phyloP scores from a whole-genome alignment of 768 basidiomycete species.

The Naganishia vaughanmartiniae region DNA sequence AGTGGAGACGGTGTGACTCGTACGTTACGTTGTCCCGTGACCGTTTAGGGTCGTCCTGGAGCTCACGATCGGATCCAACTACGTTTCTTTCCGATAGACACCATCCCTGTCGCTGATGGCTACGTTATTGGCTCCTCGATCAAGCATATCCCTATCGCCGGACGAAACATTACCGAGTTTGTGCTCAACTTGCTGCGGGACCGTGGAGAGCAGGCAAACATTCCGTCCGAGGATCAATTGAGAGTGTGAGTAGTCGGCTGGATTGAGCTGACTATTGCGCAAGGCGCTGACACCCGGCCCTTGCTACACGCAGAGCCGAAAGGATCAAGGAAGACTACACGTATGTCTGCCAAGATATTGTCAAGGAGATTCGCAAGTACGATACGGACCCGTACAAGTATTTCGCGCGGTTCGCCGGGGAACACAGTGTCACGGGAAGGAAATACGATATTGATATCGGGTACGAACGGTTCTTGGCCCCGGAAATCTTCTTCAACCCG shows the following conservation, averaged over 20 bases:
- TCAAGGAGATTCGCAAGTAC: conserved; percentile 97
- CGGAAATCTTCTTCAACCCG: conserved; percentile 99
- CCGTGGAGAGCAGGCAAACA: conserved; percentile 82
- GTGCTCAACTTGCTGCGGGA: conserved; percentile 94
- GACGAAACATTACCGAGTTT: conserved; percentile 93
- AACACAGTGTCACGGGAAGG: conserved; percentile 86
- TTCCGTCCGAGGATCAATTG: conserved; percentile 92
- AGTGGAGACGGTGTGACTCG: conserved; percentile 98
- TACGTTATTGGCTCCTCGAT: conserved; percentile 99
- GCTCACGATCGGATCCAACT: no score
- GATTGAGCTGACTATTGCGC: not conserved
- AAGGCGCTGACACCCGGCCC: not conserved
- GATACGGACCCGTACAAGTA: conserved; percentile 92
- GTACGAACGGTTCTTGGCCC: conserved; percentile 97
- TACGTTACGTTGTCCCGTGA: conserved; percentile 41
- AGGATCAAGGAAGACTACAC: conserved; percentile 98
- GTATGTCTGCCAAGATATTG: conserved; percentile 98
- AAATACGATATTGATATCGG: conserved; percentile 94
- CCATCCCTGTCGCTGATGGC: conserved; percentile 85
- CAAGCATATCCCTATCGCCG: conserved; percentile 98
- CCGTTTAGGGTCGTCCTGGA: no score
- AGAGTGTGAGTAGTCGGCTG: conserved; percentile 57
- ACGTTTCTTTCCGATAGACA: conserved; percentile 56
- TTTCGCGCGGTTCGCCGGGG: conserved; percentile 89
- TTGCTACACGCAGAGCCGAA: conserved; percentile 58